These are phyloP conservation scores for Mycena vulgaris DNA, from an alignment of 768 basidiomycete genomes.

Conservation along the genomic window DNA sequence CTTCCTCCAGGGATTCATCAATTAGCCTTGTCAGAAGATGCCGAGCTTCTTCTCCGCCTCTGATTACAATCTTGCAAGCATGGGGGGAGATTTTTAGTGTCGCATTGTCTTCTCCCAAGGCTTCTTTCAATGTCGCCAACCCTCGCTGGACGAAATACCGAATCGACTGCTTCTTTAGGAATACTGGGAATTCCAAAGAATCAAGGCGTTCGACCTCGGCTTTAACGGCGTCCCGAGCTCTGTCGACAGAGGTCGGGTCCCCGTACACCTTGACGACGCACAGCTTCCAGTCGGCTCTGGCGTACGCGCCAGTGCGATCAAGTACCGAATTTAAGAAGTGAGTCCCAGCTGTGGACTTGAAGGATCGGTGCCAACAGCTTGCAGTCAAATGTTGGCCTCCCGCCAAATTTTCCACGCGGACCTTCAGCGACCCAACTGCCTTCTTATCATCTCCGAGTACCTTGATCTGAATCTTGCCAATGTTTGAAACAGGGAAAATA, in stretches of 20 bases:
- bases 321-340: conserved; percentile 54
- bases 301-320: conserved; percentile 55
- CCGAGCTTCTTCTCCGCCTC: conserved; percentile 71
- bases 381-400: conserved; percentile 48
- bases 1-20: conserved; percentile 54
- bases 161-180: conserved; percentile 56
- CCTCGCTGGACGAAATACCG: conserved; percentile 68
- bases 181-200: conserved; percentile 57
- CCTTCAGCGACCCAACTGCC: conserved; percentile 70
- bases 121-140: conserved; percentile 64
- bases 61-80: conserved; percentile 61
- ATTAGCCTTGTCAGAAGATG: conserved; percentile 63
- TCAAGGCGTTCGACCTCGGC: conserved; percentile 64
- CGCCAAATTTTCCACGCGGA: conserved; percentile 69
- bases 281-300: conserved; percentile 63
- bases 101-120: conserved; percentile 69
- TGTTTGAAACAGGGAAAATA: conserved; percentile 40
- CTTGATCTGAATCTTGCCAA: conserved; percentile 52
- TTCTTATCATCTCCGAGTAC: conserved; percentile 69
- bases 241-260: conserved; percentile 52
- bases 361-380: conserved; percentile 65
- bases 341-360: conserved; percentile 48
- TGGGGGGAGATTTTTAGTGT: conserved; percentile 56
- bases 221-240: conserved; percentile 61
- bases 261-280: conserved; percentile 65